These are phyloP conservation scores for Neurospora sp. DNA, from an alignment of 495 filamentous ascomycete genomes.

Conservation along the genomic window DNA sequence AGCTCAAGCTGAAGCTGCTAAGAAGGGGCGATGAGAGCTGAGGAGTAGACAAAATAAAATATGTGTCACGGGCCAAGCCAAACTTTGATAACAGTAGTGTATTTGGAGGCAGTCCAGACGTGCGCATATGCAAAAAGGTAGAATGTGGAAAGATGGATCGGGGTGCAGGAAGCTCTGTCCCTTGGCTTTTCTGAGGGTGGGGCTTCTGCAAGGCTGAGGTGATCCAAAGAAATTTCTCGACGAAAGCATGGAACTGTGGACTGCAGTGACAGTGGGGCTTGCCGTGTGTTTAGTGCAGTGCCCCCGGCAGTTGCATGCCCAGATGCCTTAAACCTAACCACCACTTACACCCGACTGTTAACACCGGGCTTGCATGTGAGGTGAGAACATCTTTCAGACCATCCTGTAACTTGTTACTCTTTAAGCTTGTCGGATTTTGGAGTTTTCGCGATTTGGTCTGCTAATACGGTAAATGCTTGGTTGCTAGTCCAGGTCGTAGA, in stretches of 20 bases:
- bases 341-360: not conserved
- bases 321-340: not conserved
- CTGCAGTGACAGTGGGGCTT: not conserved
- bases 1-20: not conserved
- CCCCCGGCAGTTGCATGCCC: not conserved
- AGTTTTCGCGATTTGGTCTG: not conserved
- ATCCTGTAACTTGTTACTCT: not conserved
- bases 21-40: not conserved
- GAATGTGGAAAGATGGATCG: not conserved
- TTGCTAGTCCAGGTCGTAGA: not conserved
- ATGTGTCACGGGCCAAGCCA: not conserved
- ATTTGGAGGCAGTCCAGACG: not conserved
- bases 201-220: slow-evolving; percentile 1
- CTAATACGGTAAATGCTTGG: not conserved
- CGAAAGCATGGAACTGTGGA: not conserved
- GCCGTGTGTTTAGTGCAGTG: not conserved
- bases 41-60: not conserved
- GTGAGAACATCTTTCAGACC: not conserved
- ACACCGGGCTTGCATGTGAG: not conserved
- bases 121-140: not conserved
- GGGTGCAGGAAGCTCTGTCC: not conserved
- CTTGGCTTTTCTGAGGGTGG: not conserved
- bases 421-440: not conserved
- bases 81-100: not conserved
- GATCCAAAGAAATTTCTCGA: slow-evolving; percentile 4